These are phyloP conservation scores for Solanum tarapatanum DNA, from an alignment of 257 asterid species.

Conservation along the genomic window DNA sequence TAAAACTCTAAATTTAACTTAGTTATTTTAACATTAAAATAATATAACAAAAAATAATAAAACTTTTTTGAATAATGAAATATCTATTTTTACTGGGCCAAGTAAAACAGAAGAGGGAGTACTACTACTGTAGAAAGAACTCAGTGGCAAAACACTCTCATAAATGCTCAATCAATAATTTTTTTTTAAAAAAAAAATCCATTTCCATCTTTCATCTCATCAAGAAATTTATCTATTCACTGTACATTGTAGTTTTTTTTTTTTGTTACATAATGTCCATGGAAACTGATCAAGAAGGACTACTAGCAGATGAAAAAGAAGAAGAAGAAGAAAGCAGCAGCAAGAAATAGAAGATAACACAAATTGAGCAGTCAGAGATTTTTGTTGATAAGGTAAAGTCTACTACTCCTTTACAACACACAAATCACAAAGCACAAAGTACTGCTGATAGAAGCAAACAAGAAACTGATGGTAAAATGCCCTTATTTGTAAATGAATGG, in stretches of 20 bases:
- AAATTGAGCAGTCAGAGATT: background rate
- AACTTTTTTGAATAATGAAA: no score
- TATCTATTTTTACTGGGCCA: no score
- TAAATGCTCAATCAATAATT: background rate
- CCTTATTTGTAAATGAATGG: background rate
- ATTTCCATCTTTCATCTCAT: background rate
- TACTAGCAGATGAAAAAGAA: background rate
- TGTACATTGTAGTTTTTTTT: background rate
- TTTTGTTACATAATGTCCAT: background rate
- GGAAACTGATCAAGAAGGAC: background rate
- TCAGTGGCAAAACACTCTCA: background rate
- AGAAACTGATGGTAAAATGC: background rate
- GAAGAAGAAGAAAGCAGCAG: background rate
- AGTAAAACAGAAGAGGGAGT: background rate
- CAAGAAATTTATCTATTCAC: background rate
- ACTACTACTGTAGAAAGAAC: background rate
- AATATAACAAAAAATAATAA: no score
- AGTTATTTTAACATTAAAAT: background rate
- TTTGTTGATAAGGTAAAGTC: background rate
- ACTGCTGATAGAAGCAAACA: background rate
- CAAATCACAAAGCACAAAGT: background rate
- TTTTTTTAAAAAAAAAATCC: no score
- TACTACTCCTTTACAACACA: background rate
- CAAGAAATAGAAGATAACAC: background rate
- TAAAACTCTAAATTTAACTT: background rate